A percentile compares a stretch with the other conserved stretches of the same genome.
These are phyloP conservation scores for Apiosordaria backusii DNA, from an alignment of 495 filamentous ascomycete genomes.

Conservation along the genomic window DNA sequence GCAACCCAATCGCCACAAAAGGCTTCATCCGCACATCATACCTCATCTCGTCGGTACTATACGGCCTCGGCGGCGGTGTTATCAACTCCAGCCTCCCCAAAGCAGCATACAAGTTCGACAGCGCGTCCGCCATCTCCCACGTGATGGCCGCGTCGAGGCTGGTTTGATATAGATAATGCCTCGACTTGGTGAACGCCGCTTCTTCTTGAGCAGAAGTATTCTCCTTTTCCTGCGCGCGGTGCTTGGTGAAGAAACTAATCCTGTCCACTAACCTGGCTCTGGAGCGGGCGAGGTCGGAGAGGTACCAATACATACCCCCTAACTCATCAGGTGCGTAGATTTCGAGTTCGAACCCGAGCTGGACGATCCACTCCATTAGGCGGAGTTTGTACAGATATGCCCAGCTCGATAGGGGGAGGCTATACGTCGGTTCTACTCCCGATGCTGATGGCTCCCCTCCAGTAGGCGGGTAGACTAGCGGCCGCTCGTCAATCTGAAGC, in stretches of 20 bases:
- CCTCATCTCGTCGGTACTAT: constrained; percentile 64
- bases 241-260: constrained; percentile 59
- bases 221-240: constrained; percentile 29
- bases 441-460: too few relatives aligned
- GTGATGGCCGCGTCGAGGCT: constrained; percentile 66
- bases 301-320: constrained; percentile 85
- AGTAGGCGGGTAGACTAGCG: constrained; percentile 38
- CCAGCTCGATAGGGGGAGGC: constrained; percentile 76
- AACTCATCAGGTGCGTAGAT: constrained; percentile 86
- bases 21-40: constrained; percentile 92
- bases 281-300: constrained; percentile 54
- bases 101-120: constrained; percentile 63
- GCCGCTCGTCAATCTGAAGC: constrained; percentile 57
- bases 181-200: constrained; percentile 50
- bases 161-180: constrained; percentile 56
- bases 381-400: constrained; percentile 81
- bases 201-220: constrained; percentile 29
- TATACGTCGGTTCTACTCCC: constrained; percentile 43
- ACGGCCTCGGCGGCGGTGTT: constrained; percentile 58
- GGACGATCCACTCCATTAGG: constrained; percentile 82
- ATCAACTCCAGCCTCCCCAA: constrained; percentile 61
- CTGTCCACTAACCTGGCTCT: constrained; percentile 64
- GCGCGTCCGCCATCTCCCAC: constrained; percentile 65
- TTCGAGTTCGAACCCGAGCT: constrained; percentile 93
- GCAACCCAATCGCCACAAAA: constrained; percentile 65